phyloP scores from a whole-genome alignment of 2,329 filamentous ascomycete species.

The Trichoderma oligosporum region DNA sequence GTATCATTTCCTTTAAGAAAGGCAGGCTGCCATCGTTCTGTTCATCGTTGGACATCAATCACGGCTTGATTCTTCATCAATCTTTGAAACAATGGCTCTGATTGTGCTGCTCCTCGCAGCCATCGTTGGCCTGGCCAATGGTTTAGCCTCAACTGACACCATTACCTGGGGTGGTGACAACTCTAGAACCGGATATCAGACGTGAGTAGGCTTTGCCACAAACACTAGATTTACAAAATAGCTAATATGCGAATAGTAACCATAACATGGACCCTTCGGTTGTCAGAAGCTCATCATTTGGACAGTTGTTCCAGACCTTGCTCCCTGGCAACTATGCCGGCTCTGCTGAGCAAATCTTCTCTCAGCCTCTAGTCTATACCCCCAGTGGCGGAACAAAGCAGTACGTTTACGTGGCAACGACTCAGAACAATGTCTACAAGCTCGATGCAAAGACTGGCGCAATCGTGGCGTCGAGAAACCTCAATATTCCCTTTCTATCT shows the following conservation, averaged over 20 bases:
- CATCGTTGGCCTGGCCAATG: constrained; percentile 33
- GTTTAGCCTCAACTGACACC: constrained; percentile 47
- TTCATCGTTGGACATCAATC: neutral
- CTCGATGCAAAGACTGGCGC: constrained; percentile 52
- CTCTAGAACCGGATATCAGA: constrained; percentile 50
- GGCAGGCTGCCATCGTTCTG: neutral
- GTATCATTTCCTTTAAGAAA: neutral
- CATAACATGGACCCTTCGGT: constrained; percentile 62
- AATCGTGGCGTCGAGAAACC: constrained; percentile 45
- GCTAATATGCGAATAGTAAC: constrained; percentile 36
- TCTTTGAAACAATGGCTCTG: constrained; percentile 26
- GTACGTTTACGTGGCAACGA: constrained; percentile 54
- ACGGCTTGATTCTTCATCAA: neutral
- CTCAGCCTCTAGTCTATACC: constrained; percentile 50
- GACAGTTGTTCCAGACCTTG: constrained; percentile 49
- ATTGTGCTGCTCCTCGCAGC: constrained; percentile 31
- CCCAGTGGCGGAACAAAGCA: constrained; percentile 43
- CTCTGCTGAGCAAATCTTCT: constrained; percentile 49
- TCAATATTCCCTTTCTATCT: constrained; percentile 48
- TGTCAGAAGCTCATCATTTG: constrained; percentile 53
- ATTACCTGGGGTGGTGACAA: constrained; percentile 60
- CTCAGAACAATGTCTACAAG: constrained; percentile 56
- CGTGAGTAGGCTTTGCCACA: constrained; percentile 33
- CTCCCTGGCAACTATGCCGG: constrained; percentile 52
- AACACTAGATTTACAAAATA: neutral